These are phyloP conservation scores for Penicillium glabrum DNA, from an alignment of 2,329 filamentous ascomycete species.

Conservation along the genomic window DNA sequence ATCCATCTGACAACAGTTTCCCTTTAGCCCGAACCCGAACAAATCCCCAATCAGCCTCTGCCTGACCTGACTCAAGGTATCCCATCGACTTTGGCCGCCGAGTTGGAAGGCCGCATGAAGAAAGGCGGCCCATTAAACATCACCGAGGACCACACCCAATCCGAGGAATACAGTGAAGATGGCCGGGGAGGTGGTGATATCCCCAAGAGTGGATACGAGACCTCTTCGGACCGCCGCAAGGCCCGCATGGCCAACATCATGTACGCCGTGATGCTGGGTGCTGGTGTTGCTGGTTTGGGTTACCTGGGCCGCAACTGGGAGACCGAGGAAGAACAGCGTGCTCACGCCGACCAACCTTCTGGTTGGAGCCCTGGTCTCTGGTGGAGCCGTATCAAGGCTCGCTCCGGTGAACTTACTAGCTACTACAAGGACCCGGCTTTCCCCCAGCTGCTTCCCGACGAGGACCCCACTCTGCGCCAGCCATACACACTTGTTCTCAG, in stretches of 20 bases:
- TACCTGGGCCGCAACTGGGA: constrained; percentile 92
- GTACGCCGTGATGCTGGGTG: constrained; percentile 61
- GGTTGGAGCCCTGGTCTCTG: constrained; percentile 75
- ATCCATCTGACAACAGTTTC: not conserved
- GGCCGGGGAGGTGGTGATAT: constrained; percentile 60
- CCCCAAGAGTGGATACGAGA: constrained; percentile 80
- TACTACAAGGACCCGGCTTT: constrained; percentile 98
- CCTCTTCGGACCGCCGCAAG: constrained; percentile 81
- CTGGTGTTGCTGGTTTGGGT: constrained; percentile 58
- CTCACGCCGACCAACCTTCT: constrained; percentile 70
- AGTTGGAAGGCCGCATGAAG: constrained; percentile 56
- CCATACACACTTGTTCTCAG: constrained; percentile 92
- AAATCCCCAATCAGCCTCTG: constrained; percentile 62
- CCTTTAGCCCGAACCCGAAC: constrained; percentile 17
- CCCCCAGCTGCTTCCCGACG: constrained; percentile 77
- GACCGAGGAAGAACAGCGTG: constrained; percentile 66
- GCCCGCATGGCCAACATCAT: constrained; percentile 73
- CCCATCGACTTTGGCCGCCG: constrained; percentile 82
- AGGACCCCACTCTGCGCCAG: constrained; percentile 73
- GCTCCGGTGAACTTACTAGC: constrained; percentile 71
- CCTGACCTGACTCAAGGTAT: constrained; percentile 94
- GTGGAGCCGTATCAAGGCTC: constrained; percentile 76
- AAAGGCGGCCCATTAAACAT: constrained; percentile 49
- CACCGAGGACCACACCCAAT: constrained; percentile 50
- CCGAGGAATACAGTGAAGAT: constrained; percentile 48